Evolutionary conservation across 495 filamentous ascomycete species (phyloP).

Genomic region (Xylaria sp.): DNA sequence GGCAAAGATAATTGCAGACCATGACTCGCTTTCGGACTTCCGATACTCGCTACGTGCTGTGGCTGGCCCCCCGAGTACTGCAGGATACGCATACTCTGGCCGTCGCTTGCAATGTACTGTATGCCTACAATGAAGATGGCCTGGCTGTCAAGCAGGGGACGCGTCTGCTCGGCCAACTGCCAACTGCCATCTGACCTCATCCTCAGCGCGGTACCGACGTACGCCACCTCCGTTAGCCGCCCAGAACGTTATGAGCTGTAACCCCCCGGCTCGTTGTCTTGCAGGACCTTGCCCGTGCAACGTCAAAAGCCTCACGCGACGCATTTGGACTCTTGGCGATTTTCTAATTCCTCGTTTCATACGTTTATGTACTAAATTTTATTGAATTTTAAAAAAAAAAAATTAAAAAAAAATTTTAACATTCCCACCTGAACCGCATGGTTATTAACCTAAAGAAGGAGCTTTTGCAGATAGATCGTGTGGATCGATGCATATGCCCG

Average conservation of each 20-base stretch:
- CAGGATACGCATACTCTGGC: not conserved
- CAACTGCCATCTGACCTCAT: slow-evolving; percentile 15
- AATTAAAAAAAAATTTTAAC: no score
- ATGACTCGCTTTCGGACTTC: slow-evolving; percentile 11
- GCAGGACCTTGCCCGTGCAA: slow-evolving; percentile 14
- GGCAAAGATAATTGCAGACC: not conserved
- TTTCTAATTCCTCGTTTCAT: slow-evolving; percentile 4
- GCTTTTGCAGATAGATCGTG: not conserved
- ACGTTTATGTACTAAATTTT: no score
- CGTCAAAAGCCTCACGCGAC: slow-evolving; percentile 24
- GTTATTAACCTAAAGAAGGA: not conserved
- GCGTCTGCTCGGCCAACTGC: not conserved
- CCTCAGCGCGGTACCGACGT: not conserved
- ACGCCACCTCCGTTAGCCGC: not conserved
- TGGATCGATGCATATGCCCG: slow-evolving; percentile 1
- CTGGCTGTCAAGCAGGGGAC: not conserved
- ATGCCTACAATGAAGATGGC: not conserved
- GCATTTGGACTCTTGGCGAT: slow-evolving; percentile 22
- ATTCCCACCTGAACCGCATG: no score
- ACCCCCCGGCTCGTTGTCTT: not conserved
- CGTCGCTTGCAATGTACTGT: no score
- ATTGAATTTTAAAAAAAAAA: no score
- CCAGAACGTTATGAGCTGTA: slow-evolving; percentile 6
- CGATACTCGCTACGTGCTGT: slow-evolving; percentile 1
- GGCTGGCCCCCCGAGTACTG: slow-evolving; percentile 11